Percentiles rank a stretch among this genome's conserved stretches.
These are phyloP conservation scores for Sanghuangporus weigelae DNA, from an alignment of 1,284 basidiomycete species.

Conservation along the genomic window DNA sequence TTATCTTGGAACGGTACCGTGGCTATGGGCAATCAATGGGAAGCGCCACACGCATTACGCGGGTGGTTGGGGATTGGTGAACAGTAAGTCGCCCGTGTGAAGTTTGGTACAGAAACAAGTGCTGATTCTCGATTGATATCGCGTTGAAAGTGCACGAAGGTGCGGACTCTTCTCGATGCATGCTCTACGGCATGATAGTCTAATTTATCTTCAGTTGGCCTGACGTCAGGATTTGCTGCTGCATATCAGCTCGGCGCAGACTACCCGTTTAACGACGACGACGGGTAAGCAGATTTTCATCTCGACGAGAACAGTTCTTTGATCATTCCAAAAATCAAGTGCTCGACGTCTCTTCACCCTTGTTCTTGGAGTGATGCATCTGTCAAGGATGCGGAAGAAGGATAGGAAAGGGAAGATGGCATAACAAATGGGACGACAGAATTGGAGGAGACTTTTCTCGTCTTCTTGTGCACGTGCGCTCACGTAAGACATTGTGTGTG, in stretches of 20 bases:
- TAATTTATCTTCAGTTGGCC: constrained; percentile 46
- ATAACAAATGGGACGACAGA: constrained; percentile 10
- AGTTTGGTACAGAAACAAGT: neutral
- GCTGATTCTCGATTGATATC: neutral
- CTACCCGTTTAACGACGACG: constrained; percentile 41
- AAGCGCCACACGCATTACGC: constrained; percentile 30
- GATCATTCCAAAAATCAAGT: neutral
- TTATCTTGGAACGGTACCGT: constrained; percentile 52
- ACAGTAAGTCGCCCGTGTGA: constrained; percentile 8
- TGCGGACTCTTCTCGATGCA: neutral
- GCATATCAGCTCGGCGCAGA: constrained; percentile 53
- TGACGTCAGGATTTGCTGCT: constrained; percentile 54
- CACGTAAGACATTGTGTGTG: neutral
- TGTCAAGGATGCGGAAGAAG: constrained; percentile 28
- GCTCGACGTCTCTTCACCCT: constrained; percentile 38
- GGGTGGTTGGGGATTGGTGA: constrained; percentile 18
- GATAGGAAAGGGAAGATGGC: constrained; percentile 27
- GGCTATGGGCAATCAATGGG: constrained; percentile 58
- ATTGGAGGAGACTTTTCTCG: neutral
- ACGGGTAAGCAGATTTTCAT: constrained; percentile 28
- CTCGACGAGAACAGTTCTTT: neutral
- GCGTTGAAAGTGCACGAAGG: constrained; percentile 17
- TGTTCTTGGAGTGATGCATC: constrained; percentile 38
- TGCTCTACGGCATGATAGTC: neutral
- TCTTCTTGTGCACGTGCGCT: neutral